Percentiles rank a stretch among this genome's conserved stretches.
phyloP scores from a whole-genome alignment of 192 early-diverging fungal species.

The Coemansia sp. region DNA sequence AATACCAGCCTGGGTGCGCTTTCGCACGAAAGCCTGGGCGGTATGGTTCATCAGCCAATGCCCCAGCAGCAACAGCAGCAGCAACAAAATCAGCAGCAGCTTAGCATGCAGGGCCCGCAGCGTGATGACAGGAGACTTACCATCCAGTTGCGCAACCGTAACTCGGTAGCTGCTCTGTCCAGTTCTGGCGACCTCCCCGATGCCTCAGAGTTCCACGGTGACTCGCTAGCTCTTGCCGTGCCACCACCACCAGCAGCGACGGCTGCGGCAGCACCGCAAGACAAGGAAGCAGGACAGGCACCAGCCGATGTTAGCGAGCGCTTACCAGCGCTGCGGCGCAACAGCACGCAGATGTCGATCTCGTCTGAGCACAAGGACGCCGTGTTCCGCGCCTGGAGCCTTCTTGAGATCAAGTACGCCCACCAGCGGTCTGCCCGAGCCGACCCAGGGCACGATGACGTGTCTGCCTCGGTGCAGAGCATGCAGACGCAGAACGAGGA shows the following conservation, averaged over 20 bases:
- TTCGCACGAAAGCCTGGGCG: constrained; percentile 4
- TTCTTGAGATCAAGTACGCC: constrained; percentile 31
- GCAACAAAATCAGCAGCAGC: too few species aligned
- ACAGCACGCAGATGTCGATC: constrained; percentile 16
- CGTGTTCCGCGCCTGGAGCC: constrained; percentile 13
- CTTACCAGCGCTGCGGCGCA: neutral
- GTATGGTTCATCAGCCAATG: neutral
- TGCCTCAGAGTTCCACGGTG: neutral
- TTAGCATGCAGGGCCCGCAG: too few species aligned
- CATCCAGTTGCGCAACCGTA: constrained; percentile 52
- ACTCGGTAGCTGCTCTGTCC: constrained; percentile 13
- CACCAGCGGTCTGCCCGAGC: constrained; percentile 10
- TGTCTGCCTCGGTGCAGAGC: constrained; percentile 8
- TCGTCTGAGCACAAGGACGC: constrained; percentile 26
- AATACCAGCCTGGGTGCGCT: constrained; percentile 3
- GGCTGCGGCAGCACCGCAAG: neutral
- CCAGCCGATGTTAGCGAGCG: neutral
- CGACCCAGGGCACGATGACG: neutral
- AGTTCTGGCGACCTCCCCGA: neutral
- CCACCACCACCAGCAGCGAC: neutral
- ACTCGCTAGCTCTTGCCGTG: too few species aligned
- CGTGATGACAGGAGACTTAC: constrained; percentile 46
- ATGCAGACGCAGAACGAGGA: constrained; percentile 8
- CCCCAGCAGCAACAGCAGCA: constrained; percentile 2
- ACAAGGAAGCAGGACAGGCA: too few species aligned